These are phyloP conservation scores for Anthostomella pinea DNA, from an alignment of 2,329 filamentous ascomycete species.

Conservation along the genomic window DNA sequence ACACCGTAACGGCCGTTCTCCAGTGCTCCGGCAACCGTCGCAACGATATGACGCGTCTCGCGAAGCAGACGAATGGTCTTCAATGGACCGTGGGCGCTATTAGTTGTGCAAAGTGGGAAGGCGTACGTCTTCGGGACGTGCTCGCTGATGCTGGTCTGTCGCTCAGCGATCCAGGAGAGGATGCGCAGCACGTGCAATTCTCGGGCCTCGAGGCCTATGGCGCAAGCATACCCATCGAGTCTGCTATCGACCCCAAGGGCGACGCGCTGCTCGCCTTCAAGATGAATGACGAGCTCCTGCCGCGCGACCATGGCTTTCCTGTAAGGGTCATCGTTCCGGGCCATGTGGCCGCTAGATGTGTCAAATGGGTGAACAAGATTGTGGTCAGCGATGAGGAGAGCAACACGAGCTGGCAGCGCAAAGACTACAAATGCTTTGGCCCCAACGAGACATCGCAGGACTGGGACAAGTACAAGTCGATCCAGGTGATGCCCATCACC, in stretches of 20 bases:
- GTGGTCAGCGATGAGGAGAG: conserved; percentile 65
- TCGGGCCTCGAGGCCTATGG: conserved; percentile 59
- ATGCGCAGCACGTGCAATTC: conserved; percentile 41
- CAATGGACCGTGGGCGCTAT: conserved; percentile 48
- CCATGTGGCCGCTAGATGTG: conserved; percentile 63
- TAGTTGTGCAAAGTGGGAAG: conserved; percentile 44
- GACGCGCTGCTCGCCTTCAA: conserved; percentile 65
- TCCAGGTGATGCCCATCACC: conserved; percentile 67
- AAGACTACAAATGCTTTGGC: conserved; percentile 68
- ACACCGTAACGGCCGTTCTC: conserved; percentile 43
- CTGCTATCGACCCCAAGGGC: conserved; percentile 56
- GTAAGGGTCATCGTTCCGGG: conserved; percentile 62
- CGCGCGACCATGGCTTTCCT: conserved; percentile 65
- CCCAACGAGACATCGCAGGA: conserved; percentile 59
- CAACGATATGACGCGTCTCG: conserved; percentile 41
- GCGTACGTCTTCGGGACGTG: conserved; percentile 43
- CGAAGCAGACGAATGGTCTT: conserved; percentile 43
- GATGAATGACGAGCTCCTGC: conserved; percentile 64
- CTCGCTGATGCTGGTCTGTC: conserved; percentile 39
- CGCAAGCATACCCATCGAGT: conserved; percentile 58
- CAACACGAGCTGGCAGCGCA: conserved; percentile 61
- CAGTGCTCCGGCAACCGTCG: conserved; percentile 49
- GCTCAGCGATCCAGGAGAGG: conserved; percentile 26
- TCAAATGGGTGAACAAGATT: conserved; percentile 68
- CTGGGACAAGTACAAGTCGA: conserved; percentile 61